phyloP scores from a whole-genome alignment of 208 protist genomes.

The Novymonas esmeraldas region DNA sequence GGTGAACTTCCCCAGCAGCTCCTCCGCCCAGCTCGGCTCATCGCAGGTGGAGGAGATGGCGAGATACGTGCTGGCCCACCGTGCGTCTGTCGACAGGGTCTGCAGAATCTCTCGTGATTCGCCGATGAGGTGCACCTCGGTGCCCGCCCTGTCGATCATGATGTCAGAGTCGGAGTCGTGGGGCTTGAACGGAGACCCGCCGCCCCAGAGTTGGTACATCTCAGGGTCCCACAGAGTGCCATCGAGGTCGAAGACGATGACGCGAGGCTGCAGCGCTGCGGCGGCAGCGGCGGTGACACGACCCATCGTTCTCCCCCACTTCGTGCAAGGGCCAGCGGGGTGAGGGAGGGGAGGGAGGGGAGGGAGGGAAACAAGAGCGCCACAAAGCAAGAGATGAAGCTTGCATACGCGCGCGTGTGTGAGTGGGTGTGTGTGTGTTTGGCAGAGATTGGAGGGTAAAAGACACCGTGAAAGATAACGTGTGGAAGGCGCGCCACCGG shows the following conservation, averaged over 20 bases:
- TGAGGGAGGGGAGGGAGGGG: not conserved
- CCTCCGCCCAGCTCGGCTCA: conserved; percentile 80
- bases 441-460: not conserved
- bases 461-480: no score
- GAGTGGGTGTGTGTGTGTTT: not conserved
- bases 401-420: no score
- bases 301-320: not conserved
- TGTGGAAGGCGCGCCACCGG: no score
- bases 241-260: conserved; percentile 92
- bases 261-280: conserved; percentile 10
- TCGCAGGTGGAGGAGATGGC: conserved; percentile 89
- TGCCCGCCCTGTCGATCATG: conserved; percentile 62
- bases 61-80: conserved; percentile 61
- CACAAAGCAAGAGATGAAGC: no score
- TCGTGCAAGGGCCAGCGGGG: not conserved
- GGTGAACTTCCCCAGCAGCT: conserved; percentile 71
- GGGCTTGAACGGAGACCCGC: conserved; percentile 72
- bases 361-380: no score
- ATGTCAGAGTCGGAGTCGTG: conserved; percentile 40
- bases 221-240: conserved; percentile 90
- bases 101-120: conserved; percentile 76
- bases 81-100: conserved; percentile 43
- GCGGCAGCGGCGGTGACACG: not conserved
- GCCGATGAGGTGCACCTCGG: conserved; percentile 75
- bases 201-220: conserved; percentile 90